Conservation (phyloP, 225 moss, liverwort and hornwort species). For the Climacium dendroides region DNA sequence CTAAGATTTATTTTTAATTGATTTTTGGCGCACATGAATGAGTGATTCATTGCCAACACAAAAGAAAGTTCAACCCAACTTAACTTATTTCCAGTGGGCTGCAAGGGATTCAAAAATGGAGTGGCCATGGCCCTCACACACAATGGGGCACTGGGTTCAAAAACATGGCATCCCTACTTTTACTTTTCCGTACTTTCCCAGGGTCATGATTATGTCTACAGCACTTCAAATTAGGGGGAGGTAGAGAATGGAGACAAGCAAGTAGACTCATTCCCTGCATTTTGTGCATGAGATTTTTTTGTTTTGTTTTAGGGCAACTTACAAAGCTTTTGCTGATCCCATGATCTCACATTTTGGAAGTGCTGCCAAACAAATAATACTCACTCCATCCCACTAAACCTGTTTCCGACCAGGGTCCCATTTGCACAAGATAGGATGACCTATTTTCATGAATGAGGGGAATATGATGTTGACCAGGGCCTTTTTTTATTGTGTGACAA, state of each 20-base stretch:
- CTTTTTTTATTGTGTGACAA: too few relatives aligned
- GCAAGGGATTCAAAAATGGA: neutral
- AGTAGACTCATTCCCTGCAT: neutral
- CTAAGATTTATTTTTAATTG: too few relatives aligned
- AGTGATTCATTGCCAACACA: neutral
- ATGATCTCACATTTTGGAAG: neutral
- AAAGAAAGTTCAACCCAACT: neutral
- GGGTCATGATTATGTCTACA: neutral
- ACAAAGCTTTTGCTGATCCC: neutral
- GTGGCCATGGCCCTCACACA: neutral
- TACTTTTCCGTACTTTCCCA: neutral
- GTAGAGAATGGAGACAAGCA: neutral
- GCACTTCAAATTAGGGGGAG: neutral
- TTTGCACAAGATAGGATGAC: too few relatives aligned
- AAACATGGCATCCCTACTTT: neutral
- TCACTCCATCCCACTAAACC: neutral
- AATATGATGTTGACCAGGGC: too few relatives aligned
- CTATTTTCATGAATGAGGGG: too few relatives aligned
- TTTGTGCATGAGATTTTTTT: neutral
- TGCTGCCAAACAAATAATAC: neutral
- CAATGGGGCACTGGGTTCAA: neutral
- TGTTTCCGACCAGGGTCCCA: too few relatives aligned
- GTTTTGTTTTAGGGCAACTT: neutral
- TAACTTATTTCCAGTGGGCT: neutral
- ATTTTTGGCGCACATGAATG: neutral